phyloP scores from a whole-genome alignment of 352 stramenopile genomes.

The Phytophthora tentaculata region DNA sequence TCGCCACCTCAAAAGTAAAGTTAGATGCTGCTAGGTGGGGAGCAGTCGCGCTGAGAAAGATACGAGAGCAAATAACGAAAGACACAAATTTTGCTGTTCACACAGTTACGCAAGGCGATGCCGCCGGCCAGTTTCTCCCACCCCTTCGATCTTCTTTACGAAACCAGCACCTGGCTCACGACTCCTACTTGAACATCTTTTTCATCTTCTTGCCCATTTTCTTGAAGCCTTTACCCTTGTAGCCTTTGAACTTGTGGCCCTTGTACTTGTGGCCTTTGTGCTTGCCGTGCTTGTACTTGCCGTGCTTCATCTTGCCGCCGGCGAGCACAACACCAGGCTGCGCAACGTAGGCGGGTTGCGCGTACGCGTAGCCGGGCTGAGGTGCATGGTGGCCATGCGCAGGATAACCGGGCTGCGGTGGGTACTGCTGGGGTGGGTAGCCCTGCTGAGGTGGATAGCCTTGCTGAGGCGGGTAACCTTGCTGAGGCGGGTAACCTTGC shows the following conservation, averaged over 20 bases:
- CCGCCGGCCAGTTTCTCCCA: too few relatives aligned
- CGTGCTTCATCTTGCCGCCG: conserved; percentile 46
- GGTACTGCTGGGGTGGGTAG: conserved; percentile 47
- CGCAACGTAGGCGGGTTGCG: conserved; percentile 43
- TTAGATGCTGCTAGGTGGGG: too few relatives aligned
- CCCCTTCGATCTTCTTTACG: neutral
- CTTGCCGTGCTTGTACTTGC: conserved; percentile 46
- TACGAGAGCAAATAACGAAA: too few relatives aligned
- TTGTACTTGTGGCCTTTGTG: conserved; percentile 45
- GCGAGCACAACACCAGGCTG: conserved; percentile 42
- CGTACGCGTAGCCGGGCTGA: conserved; percentile 37
- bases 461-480: conserved; percentile 20
- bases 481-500: conserved; percentile 6
- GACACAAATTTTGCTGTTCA: neutral
- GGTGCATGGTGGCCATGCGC: conserved; percentile 38
- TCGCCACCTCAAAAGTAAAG: too few relatives aligned
- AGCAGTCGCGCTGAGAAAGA: too few relatives aligned
- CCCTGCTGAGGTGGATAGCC: conserved; percentile 47
- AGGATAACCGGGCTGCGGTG: conserved; percentile 40
- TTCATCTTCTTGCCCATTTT: conserved; percentile 56
- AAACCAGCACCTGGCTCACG: neutral
- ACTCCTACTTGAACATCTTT: conserved; percentile 51
- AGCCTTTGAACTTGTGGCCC: conserved; percentile 39
- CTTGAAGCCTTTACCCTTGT: conserved; percentile 45
- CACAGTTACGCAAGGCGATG: neutral